phyloP scores from a whole-genome alignment of 2,329 filamentous ascomycete genomes.

The Rhexocercosporidium sp. region DNA sequence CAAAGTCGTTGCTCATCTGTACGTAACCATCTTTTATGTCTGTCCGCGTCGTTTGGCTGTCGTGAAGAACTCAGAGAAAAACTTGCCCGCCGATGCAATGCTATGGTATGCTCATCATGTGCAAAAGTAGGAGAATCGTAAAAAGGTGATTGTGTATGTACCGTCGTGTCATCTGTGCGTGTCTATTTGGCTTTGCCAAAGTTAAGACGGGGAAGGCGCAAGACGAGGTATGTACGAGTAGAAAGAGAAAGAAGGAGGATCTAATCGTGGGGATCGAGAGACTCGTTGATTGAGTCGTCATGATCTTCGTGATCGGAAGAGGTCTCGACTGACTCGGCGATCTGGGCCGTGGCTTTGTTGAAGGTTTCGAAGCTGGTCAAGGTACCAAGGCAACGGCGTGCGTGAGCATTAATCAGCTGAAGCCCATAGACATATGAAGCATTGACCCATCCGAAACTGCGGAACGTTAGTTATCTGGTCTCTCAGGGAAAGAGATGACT shows the following conservation, averaged over 20 bases:
- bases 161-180: not conserved
- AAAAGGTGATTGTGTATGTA: slow-evolving; percentile 10
- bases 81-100: slow-evolving; percentile 5
- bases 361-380: slow-evolving; percentile 69
- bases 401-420: slow-evolving; percentile 85
- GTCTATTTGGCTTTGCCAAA: not conserved
- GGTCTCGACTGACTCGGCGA: not conserved
- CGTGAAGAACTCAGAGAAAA: not conserved
- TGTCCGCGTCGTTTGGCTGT: not conserved
- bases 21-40: not conserved
- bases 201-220: not conserved
- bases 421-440: slow-evolving; percentile 96
- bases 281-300: not conserved
- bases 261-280: not conserved
- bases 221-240: not conserved
- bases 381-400: slow-evolving; percentile 85
- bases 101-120: not conserved
- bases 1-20: slow-evolving; percentile 7
- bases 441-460: slow-evolving; percentile 97
- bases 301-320: not conserved
- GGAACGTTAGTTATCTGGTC: slow-evolving; percentile 33
- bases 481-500: not conserved
- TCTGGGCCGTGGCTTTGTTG: not conserved
- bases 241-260: not conserved
- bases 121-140: slow-evolving; percentile 5